Base-by-base conservation (phyloP, 768 basidiomycete genomes). In the Crepidotus variabilis region DNA sequence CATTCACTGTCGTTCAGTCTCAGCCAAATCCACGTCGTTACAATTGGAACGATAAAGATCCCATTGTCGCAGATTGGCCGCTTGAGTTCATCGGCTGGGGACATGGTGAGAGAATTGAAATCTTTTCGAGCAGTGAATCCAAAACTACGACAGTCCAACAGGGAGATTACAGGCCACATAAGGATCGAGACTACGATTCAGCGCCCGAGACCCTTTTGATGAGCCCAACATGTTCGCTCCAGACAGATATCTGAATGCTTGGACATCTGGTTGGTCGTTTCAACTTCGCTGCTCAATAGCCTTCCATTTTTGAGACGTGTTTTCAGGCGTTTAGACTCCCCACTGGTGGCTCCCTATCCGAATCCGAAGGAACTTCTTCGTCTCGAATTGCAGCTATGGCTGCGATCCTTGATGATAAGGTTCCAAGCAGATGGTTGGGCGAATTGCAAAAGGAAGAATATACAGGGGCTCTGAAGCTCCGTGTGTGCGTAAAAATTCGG, bases 171-270 rank as follows among this genome's bases (percentile, higher is more conserved):
- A 46, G 52, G 22, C 59, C 57, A 6, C 59, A 63, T 24, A 23
- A 14, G 14, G 21, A 47, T 1, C 18, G 24, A 20, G 54, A 58
- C 43, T 63, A 63, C 34, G 9, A 11, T n/a, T 58, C 28, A 16
- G 61, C 61, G 5, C 61, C 61, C n/a, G 61, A 63, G 39, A 60
- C 61, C 0, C 49, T 61, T 9, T 39, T 57, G 20, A 18, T 55
- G 20, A 14, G 52, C n/a, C 24, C 62, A 6, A 49, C 62, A 0
- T 61, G 57, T 14, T 57, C 58, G 13, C 56, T 35, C 23, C 45
- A 59, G 53, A 61, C 62, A 47, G 62, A 63, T 47, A 61, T 63
- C 14, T 61, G 62, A 60, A 59, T 57, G 56, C 47, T 61, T 8
- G 60, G 60, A 43, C 50, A 18, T 33, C 43, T 59, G 51, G 62